Conservation (phyloP, 306 rosid species). For the Mimosa pudica region DNA sequence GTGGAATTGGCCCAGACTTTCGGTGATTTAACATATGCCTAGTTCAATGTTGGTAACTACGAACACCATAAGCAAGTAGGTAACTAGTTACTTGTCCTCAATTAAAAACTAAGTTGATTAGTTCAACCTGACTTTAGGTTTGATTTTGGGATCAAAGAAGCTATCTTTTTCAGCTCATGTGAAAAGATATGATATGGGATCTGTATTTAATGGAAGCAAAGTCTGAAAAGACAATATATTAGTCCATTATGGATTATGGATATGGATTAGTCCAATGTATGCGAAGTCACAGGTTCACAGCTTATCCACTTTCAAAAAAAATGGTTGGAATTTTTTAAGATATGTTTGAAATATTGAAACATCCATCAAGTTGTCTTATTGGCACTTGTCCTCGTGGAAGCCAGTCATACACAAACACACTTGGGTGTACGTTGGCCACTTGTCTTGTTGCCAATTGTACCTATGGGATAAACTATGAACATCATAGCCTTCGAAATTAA, state of each 20-base stretch:
- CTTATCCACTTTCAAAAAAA: no score
- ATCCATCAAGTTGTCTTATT: no score
- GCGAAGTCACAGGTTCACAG: no score
- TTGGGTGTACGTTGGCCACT: no score
- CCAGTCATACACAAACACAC: no score
- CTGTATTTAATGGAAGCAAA: background rate
- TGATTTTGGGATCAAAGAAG: background rate
- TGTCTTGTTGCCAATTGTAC: no score
- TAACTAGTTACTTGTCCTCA: no score
- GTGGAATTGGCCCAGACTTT: no score
- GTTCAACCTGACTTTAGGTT: constrained; percentile 2
- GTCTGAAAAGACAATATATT: background rate
- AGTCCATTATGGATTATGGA: background rate
- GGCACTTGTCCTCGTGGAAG: no score
- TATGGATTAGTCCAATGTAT: background rate
- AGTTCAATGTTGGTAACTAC: background rate
- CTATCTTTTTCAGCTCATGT: background rate
- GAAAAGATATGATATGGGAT: background rate
- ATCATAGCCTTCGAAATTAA: constrained; percentile 4
- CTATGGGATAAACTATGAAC: background rate
- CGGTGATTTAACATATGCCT: no score
- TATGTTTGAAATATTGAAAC: no score
- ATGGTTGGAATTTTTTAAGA: no score
- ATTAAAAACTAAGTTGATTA: background rate
- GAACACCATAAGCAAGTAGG: background rate